phyloP scores from a whole-genome alignment of 331 rosid species.

The Prunus yedoensis region DNA sequence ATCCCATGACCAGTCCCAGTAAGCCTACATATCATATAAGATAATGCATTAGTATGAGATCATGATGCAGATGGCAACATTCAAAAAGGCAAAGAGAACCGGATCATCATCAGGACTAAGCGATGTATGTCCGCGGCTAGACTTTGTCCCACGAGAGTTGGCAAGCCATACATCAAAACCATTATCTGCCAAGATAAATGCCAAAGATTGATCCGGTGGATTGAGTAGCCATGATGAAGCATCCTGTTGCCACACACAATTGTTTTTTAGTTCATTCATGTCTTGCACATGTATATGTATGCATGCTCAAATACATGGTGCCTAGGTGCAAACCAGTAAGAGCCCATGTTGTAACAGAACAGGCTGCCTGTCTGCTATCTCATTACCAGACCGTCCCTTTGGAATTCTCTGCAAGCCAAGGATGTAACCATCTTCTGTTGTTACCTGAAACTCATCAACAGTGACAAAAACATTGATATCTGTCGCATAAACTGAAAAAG shows the following conservation, averaged over 20 bases:
- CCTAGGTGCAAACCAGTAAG: too few relatives aligned
- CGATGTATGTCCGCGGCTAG: conserved; percentile 53
- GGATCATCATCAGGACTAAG: conserved; percentile 36
- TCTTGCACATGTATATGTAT: neutral
- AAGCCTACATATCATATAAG: conserved; percentile 32
- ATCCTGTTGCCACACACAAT: conserved; percentile 41
- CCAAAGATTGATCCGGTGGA: conserved; percentile 61
- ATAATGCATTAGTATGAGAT: neutral
- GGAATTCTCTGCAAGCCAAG: conserved; percentile 76
- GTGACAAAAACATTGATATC: neutral
- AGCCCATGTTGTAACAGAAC: conserved; percentile 29
- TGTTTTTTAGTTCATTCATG: neutral
- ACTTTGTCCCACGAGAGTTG: conserved; percentile 70
- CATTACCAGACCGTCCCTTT: conserved; percentile 37
- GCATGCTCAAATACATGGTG: too few relatives aligned
- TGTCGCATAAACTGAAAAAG: neutral
- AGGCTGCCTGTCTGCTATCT: conserved; percentile 36
- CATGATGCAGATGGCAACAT: neutral
- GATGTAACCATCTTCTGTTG: conserved; percentile 70
- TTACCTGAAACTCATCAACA: conserved; percentile 48
- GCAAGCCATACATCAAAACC: conserved; percentile 89
- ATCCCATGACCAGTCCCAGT: conserved; percentile 94
- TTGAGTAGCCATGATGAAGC: conserved; percentile 68
- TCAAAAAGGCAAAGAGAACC: conserved; percentile 32
- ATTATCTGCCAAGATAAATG: conserved; percentile 65